These are phyloP conservation scores for Neurospora crassa DNA, from an alignment of 2,329 filamentous ascomycete genomes.

Conservation along the genomic window DNA sequence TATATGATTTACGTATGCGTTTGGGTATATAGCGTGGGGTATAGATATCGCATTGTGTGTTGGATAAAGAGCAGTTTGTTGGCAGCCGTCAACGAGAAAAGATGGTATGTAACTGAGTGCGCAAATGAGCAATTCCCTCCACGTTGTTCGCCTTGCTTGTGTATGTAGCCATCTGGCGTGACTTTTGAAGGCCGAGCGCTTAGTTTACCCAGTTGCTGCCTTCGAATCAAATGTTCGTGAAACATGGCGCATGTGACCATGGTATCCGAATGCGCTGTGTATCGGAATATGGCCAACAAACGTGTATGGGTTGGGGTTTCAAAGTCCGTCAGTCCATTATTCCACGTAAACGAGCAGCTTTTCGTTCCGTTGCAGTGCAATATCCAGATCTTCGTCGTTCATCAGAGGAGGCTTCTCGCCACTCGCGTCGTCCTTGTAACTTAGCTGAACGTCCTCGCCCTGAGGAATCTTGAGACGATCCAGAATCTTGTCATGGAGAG, in stretches of 20 bases:
- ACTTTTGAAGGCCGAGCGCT: background rate
- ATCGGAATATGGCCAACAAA: background rate
- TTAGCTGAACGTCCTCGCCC: conserved; percentile 64
- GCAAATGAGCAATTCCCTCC: background rate
- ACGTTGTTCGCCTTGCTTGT: background rate
- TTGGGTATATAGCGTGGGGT: background rate
- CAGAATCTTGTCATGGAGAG: conserved; percentile 73
- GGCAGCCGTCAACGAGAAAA: background rate
- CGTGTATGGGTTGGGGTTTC: background rate
- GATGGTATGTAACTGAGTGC: background rate
- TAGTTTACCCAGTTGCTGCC: background rate
- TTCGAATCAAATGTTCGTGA: background rate
- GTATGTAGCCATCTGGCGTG: background rate
- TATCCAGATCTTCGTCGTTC: conserved; percentile 72
- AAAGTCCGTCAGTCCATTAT: conserved; percentile 15
- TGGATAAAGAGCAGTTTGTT: background rate
- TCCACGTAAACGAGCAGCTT: conserved; percentile 75
- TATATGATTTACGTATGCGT: background rate
- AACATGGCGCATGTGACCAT: background rate
- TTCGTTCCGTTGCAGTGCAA: conserved; percentile 72
- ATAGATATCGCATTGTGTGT: background rate
- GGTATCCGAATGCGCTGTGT: background rate
- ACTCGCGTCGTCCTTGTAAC: conserved; percentile 77
- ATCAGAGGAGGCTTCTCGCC: conserved; percentile 65
- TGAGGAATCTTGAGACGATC: conserved; percentile 69